Percentiles rank a stretch among this genome's conserved stretches.
phyloP scores from a whole-genome alignment of 306 rosid genomes.

The Lathyrus sativus region DNA sequence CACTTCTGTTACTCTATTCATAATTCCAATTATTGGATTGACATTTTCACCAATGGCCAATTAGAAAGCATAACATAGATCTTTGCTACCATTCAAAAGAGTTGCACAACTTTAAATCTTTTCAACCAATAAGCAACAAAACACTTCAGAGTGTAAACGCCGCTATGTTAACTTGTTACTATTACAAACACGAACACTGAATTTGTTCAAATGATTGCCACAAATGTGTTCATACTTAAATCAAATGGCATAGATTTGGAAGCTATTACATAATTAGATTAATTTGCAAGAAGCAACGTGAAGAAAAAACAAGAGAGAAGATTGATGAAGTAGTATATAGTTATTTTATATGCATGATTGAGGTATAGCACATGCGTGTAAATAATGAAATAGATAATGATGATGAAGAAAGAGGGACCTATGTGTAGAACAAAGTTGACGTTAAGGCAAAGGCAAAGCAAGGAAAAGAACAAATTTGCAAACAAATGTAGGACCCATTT shows the following conservation, averaged over 20 bases:
- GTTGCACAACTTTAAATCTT: constrained; percentile 1
- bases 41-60: neutral
- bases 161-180: too few relatives aligned
- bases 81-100: neutral
- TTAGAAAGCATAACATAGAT: neutral
- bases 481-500: constrained; percentile 49
- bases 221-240: constrained; percentile 11
- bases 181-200: neutral
- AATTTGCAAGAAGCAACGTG: constrained; percentile 22
- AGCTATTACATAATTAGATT: neutral
- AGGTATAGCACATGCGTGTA: constrained; percentile 42
- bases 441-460: constrained; percentile 67
- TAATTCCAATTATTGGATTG: neutral
- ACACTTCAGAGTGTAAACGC: too few relatives aligned
- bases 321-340: neutral
- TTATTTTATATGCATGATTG: constrained; percentile 33
- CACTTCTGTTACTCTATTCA: neutral
- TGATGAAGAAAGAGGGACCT: constrained; percentile 36
- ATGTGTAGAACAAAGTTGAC: constrained; percentile 54
- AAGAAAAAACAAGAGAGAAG: constrained; percentile 31
- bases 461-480: constrained; percentile 43
- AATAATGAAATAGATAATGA: constrained; percentile 41
- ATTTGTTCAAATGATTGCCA: neutral
- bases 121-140: neutral
- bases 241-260: neutral